A percentile compares a stretch with the other conserved stretches of the same genome.
Conservation (phyloP, 768 basidiomycete species). For the Amanita polypyramis region DNA sequence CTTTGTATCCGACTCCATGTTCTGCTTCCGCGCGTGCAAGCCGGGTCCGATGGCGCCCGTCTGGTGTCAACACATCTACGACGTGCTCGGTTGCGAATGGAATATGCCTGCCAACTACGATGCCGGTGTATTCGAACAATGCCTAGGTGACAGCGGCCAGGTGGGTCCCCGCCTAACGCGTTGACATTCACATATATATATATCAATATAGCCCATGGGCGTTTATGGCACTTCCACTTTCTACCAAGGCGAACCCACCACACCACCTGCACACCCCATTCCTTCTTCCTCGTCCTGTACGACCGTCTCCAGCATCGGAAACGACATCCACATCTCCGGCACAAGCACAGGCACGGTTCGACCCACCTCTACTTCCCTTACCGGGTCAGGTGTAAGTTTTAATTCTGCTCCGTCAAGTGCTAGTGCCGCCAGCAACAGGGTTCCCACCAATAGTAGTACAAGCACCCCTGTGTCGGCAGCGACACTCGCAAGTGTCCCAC, state of each 20-base stretch:
- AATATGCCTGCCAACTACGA: constrained; percentile 47
- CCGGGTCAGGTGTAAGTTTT: not conserved
- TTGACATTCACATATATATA: too few species aligned
- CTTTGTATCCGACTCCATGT: constrained; percentile 47
- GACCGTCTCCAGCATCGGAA: constrained; percentile 37
- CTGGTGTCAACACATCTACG: constrained; percentile 54
- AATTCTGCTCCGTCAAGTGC: not conserved
- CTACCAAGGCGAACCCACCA: constrained; percentile 48
- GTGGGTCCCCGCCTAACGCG: constrained; percentile 15
- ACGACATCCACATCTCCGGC: constrained; percentile 26
- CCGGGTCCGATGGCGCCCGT: constrained; percentile 36
- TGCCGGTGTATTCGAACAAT: constrained; percentile 36
- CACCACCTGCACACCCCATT: constrained; percentile 44
- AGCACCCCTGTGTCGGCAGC: constrained; percentile 5
- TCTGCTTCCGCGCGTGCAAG: constrained; percentile 68
- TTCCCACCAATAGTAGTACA: not conserved
- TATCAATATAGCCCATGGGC: constrained; percentile 54
- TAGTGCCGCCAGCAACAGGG: not conserved
- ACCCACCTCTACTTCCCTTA: constrained; percentile 13
- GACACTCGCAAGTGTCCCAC: not conserved
- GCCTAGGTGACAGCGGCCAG: constrained; percentile 40
- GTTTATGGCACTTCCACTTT: constrained; percentile 61
- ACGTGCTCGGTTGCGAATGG: constrained; percentile 47
- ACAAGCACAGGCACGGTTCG: constrained; percentile 15
- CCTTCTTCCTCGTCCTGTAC: constrained; percentile 56